These are phyloP conservation scores for Asclepias syriaca DNA, from an alignment of 257 asterid species.

Conservation along the genomic window DNA sequence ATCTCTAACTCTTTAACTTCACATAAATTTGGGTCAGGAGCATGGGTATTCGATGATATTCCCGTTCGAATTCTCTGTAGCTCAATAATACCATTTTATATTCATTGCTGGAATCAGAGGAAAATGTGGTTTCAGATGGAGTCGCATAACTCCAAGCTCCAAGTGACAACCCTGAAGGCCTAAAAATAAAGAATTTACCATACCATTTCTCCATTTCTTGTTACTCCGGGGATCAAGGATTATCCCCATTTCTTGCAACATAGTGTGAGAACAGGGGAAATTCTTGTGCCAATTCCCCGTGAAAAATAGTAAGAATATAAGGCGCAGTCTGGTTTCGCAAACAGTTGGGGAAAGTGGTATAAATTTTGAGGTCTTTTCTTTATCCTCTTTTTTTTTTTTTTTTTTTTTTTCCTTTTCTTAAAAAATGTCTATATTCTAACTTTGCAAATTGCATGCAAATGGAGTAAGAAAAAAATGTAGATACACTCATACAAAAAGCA, in stretches of 20 bases:
- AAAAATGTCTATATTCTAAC: not conserved
- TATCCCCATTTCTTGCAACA: not conserved
- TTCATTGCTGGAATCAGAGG: not conserved
- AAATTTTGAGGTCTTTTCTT: not conserved
- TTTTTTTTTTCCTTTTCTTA: not conserved
- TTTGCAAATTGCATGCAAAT: not conserved
- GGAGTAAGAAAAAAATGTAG: not conserved
- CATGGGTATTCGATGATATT: constrained; percentile 29
- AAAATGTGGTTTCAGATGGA: not conserved
- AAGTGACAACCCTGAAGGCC: not conserved
- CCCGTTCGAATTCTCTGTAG: constrained; percentile 11
- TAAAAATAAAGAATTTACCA: not conserved
- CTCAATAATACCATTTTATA: not conserved
- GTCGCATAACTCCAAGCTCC: not conserved
- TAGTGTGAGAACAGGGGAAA: not conserved
- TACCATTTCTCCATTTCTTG: not conserved
- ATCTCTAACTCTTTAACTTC: constrained; percentile 6
- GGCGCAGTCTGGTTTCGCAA: not conserved
- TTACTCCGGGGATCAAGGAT: not conserved
- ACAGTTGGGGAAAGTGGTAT: not conserved
- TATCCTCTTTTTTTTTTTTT: too few relatives aligned
- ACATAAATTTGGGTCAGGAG: constrained; percentile 19
- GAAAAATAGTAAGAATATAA: not conserved
- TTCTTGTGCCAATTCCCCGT: not conserved
- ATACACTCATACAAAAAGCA: not conserved